Conservation (phyloP, 371 early-diverging fungal genomes). For the Coemansia sp. region DNA sequence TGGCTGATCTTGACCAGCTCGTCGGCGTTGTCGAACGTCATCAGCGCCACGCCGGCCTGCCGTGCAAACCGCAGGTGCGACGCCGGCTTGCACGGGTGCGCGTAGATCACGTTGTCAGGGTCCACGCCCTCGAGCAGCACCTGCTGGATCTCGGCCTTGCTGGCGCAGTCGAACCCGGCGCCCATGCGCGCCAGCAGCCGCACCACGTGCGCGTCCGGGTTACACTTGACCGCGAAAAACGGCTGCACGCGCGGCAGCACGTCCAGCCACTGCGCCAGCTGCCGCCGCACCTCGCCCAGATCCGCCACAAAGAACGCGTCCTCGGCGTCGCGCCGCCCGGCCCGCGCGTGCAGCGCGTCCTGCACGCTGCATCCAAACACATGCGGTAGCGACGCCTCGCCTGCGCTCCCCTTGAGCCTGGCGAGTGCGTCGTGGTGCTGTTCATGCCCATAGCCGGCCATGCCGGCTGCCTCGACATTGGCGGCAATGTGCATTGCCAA, state of each 20-base stretch:
- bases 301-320: slow-evolving; percentile 95
- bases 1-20: slow-evolving; percentile 92
- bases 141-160: slow-evolving; percentile 82
- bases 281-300: slow-evolving; percentile 83
- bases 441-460: not conserved
- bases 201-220: slow-evolving; percentile 87
- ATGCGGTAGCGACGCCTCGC: slow-evolving; percentile 11
- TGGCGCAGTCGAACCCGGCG: slow-evolving; percentile 93
- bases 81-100: slow-evolving; percentile 97
- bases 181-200: slow-evolving; percentile 82
- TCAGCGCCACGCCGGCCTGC: slow-evolving; percentile 74
- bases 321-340: slow-evolving; percentile 58
- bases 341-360: slow-evolving; percentile 28
- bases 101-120: slow-evolving; percentile 87
- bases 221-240: slow-evolving; percentile 96
- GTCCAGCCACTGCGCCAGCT: slow-evolving; percentile 78
- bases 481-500: slow-evolving; percentile 17
- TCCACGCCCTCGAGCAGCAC: slow-evolving; percentile 76
- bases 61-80: slow-evolving; percentile 89
- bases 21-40: slow-evolving; percentile 98
- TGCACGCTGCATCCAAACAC: slow-evolving; percentile 21
- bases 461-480: not conserved
- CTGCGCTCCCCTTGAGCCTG: slow-evolving; percentile 17
- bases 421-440: slow-evolving; percentile 16
- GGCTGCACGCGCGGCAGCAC: slow-evolving; percentile 91